Evolutionary conservation across 177 flowering plant species (phyloP).

Genomic region (Telopea speciosissima): DNA sequence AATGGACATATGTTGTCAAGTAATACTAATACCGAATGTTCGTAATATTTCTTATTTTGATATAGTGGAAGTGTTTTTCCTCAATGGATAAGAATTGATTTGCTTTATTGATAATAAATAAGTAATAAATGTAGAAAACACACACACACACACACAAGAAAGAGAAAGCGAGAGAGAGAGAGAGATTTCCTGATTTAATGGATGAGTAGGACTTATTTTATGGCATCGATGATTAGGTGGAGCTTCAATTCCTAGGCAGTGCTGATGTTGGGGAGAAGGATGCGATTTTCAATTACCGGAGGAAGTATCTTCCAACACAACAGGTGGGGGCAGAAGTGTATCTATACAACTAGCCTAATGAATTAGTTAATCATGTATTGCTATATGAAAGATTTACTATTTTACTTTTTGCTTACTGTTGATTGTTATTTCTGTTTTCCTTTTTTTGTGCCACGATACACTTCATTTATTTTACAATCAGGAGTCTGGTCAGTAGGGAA

Average conservation of each 20-base stretch:
- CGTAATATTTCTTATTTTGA: no score
- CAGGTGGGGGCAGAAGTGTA: conserved; percentile 42
- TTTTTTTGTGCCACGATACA: no score
- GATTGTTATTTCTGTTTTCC: not conserved
- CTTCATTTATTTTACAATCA: no score
- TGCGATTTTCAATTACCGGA: conserved; percentile 81
- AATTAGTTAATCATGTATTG: not conserved
- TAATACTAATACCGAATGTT: no score
- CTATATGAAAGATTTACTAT: not conserved
- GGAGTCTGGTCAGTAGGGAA: no score
- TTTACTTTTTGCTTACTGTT: not conserved
- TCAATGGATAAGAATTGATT: no score
- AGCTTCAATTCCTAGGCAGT: conserved; percentile 56
- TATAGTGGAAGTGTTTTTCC: no score
- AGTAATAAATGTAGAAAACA: no score
- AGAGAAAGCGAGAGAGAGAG: no score
- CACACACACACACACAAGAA: no score
- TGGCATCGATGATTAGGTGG: conserved; percentile 49
- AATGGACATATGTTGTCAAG: no score
- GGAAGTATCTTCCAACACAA: conserved; percentile 89
- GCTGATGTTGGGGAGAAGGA: conserved; percentile 57
- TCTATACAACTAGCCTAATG: not conserved
- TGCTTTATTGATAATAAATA: no score
- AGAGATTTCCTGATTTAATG: not conserved
- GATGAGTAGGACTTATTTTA: conserved; percentile 1